Conservation (phyloP, 495 filamentous ascomycete species). For the Parachaetomium inaequale region DNA sequence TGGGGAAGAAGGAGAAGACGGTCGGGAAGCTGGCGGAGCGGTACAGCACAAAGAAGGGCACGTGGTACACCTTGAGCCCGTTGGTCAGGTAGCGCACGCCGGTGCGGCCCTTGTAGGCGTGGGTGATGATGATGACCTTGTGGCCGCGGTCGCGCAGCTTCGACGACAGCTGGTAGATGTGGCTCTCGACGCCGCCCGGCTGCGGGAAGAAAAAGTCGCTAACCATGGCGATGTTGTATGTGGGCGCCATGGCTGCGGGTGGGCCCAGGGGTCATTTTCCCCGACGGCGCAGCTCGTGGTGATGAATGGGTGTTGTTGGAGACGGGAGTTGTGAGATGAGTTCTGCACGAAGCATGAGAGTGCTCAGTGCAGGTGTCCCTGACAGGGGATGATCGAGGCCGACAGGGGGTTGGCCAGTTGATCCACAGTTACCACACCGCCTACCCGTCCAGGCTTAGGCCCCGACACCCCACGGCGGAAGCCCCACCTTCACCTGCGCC, state of each 20-base stretch:
- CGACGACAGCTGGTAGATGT: constrained; percentile 95
- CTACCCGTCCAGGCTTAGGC: not conserved
- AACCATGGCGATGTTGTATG: constrained; percentile 77
- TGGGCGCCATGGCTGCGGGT: constrained; percentile 47
- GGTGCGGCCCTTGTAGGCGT: constrained; percentile 87
- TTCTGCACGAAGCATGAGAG: not conserved
- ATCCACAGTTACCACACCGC: constrained; percentile 18
- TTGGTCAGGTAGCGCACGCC: constrained; percentile 97
- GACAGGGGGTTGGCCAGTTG: not conserved
- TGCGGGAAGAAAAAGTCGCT: constrained; percentile 99
- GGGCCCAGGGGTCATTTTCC: constrained; percentile 11
- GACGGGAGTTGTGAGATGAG: not conserved
- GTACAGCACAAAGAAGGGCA: constrained; percentile 93
- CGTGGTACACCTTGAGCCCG: constrained; percentile 96
- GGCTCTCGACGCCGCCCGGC: constrained; percentile 91
- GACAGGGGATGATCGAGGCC: not conserved
- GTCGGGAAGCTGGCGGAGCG: constrained; percentile 93
- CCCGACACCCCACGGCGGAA: not conserved
- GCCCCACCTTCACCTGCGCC: not conserved
- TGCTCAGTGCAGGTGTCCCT: not conserved
- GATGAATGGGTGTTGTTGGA: constrained; percentile 1
- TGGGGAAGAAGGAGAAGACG: constrained; percentile 96
- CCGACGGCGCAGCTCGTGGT: not conserved
- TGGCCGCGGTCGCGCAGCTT: constrained; percentile 96
- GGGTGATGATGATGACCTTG: constrained; percentile 96